Percentiles rank a stretch among this genome's conserved stretches.
phyloP scores from a whole-genome alignment of 306 rosid species.

The Medicago lupulina region DNA sequence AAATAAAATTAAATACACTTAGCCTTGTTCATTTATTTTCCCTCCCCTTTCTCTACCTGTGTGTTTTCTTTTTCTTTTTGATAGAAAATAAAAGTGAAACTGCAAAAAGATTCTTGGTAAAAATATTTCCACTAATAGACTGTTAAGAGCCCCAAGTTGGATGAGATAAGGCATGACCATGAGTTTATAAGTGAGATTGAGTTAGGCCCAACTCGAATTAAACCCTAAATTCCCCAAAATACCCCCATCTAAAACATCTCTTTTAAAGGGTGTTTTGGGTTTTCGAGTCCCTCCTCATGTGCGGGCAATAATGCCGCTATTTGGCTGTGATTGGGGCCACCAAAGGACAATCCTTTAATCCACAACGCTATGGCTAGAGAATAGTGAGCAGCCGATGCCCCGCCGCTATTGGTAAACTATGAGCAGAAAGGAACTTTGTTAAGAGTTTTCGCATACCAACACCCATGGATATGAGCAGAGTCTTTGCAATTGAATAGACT shows the following conservation, averaged over 20 bases:
- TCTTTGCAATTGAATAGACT: constrained; percentile 68
- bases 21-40: background rate
- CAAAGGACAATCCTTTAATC: background rate
- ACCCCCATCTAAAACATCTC: background rate
- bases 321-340: background rate
- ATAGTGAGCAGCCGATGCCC: background rate
- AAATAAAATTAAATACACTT: background rate
- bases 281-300: background rate
- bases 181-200: too few species aligned
- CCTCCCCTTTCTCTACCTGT: background rate
- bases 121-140: background rate
- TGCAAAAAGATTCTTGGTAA: background rate
- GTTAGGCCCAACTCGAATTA: background rate
- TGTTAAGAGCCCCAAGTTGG: too few species aligned
- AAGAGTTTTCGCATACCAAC: constrained; percentile 66
- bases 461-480: constrained; percentile 80
- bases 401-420: background rate
- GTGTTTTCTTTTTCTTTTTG: background rate
- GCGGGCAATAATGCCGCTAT: background rate
- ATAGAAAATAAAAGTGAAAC: background rate
- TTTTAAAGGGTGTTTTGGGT: background rate
- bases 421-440: constrained; percentile 28
- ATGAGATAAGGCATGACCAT: too few species aligned
- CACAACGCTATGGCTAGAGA: background rate
- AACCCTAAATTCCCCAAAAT: background rate